Base-by-base conservation (phyloP, 148 eudicot genomes). In the Hydrangea macrophylla region DNA sequence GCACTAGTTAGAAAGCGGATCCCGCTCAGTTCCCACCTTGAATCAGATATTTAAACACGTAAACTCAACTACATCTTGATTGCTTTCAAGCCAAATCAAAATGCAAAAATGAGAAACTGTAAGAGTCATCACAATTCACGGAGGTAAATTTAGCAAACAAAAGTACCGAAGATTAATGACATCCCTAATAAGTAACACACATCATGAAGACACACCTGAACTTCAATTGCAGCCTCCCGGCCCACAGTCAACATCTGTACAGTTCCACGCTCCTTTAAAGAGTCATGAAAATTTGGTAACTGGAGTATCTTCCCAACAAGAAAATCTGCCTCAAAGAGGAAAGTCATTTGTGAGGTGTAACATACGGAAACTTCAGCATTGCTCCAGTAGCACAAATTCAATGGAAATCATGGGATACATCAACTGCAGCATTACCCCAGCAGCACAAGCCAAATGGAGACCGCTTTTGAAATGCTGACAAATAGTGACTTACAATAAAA, bases 391-490 rank as follows among this genome's bases (percentile, higher is more conserved):
- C 82, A 86, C 77, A 83, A 80, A 82, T 81, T 75, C 81, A 82
- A 82, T 64, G 82, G 79, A 83, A 86, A 77, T 68, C 73, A 78
- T 78, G 76, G 77, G 82, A 85, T 72, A 82, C 77, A 73, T 90
- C 84, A 82, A 82, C 85, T 83, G 81, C 89, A 85, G 92, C 89
- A 83, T 88, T 89, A 90, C 97, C 96, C 86, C 96, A 86, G 97
- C 98, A 90, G 88, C 97, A 90, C 79, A 82, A 85, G 71, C 88
- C 97, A 92, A 86, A 82, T 82, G 85, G 88, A 82, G 84, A 81
- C 84, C 82, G 86, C 81, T 83, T 93, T 85, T 86, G 86, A 83
- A 69, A 88, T 80, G 95, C 98, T 93, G 98, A 82, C 95, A 93
- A 90, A 90, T 85, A 85, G 93, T 82, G 82, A 86, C 88, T 87